Percentiles rank a stretch among this genome's conserved stretches.
These are phyloP conservation scores for Monosporozyma siamensis DNA, from an alignment of 805 yeast species.

Conservation along the genomic window DNA sequence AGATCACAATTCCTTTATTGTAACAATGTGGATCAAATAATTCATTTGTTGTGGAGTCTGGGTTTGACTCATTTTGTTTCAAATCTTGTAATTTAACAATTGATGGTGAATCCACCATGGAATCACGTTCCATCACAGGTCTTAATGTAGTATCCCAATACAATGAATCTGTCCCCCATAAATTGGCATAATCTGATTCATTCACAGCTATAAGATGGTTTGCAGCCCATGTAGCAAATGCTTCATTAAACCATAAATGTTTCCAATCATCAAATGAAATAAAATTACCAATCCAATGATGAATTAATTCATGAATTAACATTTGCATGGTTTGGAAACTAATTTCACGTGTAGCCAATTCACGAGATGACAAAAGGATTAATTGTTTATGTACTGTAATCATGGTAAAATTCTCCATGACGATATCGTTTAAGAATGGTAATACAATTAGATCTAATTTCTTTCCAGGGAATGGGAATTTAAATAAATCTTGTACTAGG, in stretches of 20 bases:
- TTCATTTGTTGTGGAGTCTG: constrained; percentile 17
- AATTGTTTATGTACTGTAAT: constrained; percentile 51
- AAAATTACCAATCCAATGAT: constrained; percentile 71
- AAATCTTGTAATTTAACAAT: constrained; percentile 11
- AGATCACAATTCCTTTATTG: constrained; percentile 25
- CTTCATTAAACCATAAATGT: constrained; percentile 65
- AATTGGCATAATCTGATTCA: constrained; percentile 16
- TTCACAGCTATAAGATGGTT: constrained; percentile 34
- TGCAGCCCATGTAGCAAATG: constrained; percentile 71
- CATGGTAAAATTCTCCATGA: constrained; percentile 73
- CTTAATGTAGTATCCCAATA: constrained; percentile 10
- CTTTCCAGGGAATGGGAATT: constrained; percentile 42
- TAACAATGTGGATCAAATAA: constrained; percentile 27
- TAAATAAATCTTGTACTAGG: constrained; percentile 37
- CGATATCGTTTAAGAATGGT: constrained; percentile 68
- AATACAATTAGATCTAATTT: constrained; percentile 61
- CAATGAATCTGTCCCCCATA: constrained; percentile 18
- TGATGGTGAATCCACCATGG: constrained; percentile 7
- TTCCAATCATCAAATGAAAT: constrained; percentile 62
- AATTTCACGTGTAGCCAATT: constrained; percentile 19
- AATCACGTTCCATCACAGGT: background rate
- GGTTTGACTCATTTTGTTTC: background rate
- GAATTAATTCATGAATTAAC: constrained; percentile 63
- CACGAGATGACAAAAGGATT: constrained; percentile 31
- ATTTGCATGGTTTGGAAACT: constrained; percentile 41